Conservation (phyloP, 2,329 filamentous ascomycete species). For the Pseudogymnoascus sp. region DNA sequence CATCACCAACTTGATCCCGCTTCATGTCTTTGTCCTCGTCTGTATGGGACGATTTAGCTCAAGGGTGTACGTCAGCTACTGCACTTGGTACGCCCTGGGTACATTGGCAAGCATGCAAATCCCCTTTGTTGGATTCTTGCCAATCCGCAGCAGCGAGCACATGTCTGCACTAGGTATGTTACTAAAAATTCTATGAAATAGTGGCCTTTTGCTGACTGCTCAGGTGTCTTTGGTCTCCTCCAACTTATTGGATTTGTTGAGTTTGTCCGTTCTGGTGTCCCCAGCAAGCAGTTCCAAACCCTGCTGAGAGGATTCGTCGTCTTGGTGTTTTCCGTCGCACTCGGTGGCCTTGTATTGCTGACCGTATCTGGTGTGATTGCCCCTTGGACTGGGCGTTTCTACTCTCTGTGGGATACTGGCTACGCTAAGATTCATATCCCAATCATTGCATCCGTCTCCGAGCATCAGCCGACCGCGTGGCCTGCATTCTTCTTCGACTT, state of each 20-base stretch:
- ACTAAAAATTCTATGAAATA: neutral
- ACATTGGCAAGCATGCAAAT: conserved; percentile 98
- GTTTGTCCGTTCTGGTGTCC: conserved; percentile 79
- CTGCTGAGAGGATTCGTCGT: conserved; percentile 72
- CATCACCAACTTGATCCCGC: conserved; percentile 92
- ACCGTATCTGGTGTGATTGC: conserved; percentile 88
- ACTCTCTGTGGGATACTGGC: conserved; percentile 96
- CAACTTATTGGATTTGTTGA: conserved; percentile 90
- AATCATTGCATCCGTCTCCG: conserved; percentile 98
- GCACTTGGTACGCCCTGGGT: conserved; percentile 94
- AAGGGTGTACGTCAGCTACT: conserved; percentile 91
- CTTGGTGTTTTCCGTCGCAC: conserved; percentile 62
- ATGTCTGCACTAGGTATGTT: conserved; percentile 85
- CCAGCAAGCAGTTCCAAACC: conserved; percentile 88
- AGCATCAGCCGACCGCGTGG: conserved; percentile 98
- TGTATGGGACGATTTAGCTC: conserved; percentile 96
- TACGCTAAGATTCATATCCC: conserved; percentile 99
- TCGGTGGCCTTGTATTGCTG: conserved; percentile 72
- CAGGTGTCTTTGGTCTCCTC: conserved; percentile 89
- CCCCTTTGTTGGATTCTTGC: conserved; percentile 95
- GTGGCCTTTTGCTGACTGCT: conserved; percentile 17
- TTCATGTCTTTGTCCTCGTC: conserved; percentile 89
- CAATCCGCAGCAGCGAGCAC: conserved; percentile 94
- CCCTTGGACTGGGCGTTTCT: conserved; percentile 97
- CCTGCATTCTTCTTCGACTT: conserved; percentile 98